These are phyloP conservation scores for Chlorella sp. DNA, from an alignment of 139 green algal genomes.

Conservation along the genomic window DNA sequence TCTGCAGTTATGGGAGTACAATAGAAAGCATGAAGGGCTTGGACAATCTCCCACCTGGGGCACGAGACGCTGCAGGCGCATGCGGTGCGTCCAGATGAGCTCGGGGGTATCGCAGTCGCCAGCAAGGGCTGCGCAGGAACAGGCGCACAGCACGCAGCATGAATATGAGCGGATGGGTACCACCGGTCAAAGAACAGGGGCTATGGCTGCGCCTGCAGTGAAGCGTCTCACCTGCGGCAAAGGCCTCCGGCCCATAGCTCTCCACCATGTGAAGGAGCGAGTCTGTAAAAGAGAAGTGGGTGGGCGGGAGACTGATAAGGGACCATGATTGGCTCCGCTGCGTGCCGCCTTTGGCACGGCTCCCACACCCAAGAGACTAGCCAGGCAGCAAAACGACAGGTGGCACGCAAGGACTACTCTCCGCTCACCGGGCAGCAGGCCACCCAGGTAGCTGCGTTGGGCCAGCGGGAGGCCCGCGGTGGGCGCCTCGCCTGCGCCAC, in stretches of 20 bases:
- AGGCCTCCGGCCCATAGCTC: slow-evolving; percentile 61
- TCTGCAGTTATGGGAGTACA: no score
- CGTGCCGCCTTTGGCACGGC: no score
- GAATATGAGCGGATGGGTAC: no score
- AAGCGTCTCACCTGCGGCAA: no score
- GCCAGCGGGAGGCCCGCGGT: slow-evolving; percentile 55
- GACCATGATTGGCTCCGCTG: no score
- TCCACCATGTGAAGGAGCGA: slow-evolving; percentile 89
- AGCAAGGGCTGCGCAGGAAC: slow-evolving; percentile 69
- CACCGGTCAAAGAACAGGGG: no score
- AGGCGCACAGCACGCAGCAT: no score
- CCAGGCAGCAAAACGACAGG: neutral
- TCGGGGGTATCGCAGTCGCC: slow-evolving; percentile 90
- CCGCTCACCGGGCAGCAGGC: slow-evolving; percentile 69
- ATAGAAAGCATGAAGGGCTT: neutral
- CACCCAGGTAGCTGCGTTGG: slow-evolving; percentile 78
- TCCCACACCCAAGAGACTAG: no score
- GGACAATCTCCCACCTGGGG: slow-evolving; percentile 47
- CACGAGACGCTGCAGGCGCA: slow-evolving; percentile 81
- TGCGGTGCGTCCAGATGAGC: slow-evolving; percentile 91
- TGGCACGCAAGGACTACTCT: neutral
- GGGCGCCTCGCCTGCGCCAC: neutral
- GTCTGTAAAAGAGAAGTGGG: no score
- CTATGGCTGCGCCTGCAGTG: no score
- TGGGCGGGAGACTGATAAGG: no score